phyloP scores from a whole-genome alignment of 2,329 filamentous ascomycete genomes.

The Aspergillus eucalypticola region DNA sequence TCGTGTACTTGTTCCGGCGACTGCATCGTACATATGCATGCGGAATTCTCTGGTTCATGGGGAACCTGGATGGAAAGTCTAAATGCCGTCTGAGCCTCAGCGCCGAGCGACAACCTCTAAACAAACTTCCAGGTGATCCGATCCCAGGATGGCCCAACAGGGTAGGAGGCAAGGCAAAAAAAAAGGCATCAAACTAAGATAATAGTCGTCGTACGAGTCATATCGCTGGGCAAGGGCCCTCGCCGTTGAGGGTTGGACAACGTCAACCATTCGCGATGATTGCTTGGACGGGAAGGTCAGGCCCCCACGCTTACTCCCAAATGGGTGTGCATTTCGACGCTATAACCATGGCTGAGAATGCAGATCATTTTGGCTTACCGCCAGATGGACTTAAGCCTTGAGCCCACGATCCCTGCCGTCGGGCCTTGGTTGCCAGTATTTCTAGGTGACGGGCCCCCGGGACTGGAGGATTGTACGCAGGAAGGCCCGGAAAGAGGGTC shows the following conservation, averaged over 20 bases:
- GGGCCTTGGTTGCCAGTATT: conserved; percentile 1
- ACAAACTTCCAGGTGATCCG: background rate
- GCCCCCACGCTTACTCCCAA: conserved; percentile 4
- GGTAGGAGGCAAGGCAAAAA: background rate
- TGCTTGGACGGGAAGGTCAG: conserved; percentile 1
- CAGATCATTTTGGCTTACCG: conserved; percentile 13
- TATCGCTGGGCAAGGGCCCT: background rate
- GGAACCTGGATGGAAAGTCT: background rate
- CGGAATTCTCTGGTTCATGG: background rate
- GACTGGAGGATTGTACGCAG: conserved; percentile 5
- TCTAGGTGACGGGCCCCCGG: background rate
- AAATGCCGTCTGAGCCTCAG: conserved; percentile 10
- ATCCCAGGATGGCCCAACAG: background rate
- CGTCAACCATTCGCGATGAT: background rate
- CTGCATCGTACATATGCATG: conserved; percentile 2
- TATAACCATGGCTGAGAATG: conserved; percentile 11
- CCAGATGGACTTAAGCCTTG: background rate
- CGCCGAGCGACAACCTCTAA: background rate
- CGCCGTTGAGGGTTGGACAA: conserved; percentile 2
- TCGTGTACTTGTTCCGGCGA: background rate
- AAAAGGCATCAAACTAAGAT: background rate
- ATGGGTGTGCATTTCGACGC: background rate
- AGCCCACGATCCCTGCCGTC: conserved; percentile 2
- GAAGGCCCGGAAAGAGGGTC: conserved; percentile 1
- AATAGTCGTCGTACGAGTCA: background rate